Percentiles rank a stretch among this genome's conserved stretches.
Evolutionary conservation across 208 protist species (phyloP).

Genomic region (Leishmania aethiopica): DNA sequence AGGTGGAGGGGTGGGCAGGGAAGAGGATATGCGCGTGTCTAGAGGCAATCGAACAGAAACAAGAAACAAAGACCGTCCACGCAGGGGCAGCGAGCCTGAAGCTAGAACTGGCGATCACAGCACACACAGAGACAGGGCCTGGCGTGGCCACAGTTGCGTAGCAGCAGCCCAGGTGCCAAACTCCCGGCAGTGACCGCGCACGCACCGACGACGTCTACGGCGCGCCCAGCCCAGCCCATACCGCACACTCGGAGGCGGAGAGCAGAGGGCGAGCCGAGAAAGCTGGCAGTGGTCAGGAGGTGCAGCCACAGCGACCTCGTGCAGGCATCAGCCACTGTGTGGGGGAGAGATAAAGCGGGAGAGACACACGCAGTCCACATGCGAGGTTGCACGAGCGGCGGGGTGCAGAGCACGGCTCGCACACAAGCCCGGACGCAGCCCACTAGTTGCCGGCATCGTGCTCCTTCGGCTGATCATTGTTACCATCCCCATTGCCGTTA

Average conservation of each 20-base stretch:
- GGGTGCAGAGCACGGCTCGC: background rate
- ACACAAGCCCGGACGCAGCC: background rate
- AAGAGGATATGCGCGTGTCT: background rate
- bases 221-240: background rate
- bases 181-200: background rate
- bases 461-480: background rate
- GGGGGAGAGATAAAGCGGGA: background rate
- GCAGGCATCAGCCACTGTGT: background rate
- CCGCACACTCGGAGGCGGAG: background rate
- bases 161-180: background rate
- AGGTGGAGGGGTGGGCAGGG: background rate
- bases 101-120: background rate
- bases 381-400: background rate
- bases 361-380: background rate
- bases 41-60: no score
- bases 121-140: background rate
- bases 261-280: background rate
- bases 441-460: background rate
- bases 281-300: background rate
- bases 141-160: background rate
- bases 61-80: background rate
- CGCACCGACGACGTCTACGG: background rate
- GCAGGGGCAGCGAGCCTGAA: background rate
- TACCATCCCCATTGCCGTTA: background rate
- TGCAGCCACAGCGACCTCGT: background rate